Conservation (phyloP, 169 alveolate species). For the Cystoisospora suis region DNA sequence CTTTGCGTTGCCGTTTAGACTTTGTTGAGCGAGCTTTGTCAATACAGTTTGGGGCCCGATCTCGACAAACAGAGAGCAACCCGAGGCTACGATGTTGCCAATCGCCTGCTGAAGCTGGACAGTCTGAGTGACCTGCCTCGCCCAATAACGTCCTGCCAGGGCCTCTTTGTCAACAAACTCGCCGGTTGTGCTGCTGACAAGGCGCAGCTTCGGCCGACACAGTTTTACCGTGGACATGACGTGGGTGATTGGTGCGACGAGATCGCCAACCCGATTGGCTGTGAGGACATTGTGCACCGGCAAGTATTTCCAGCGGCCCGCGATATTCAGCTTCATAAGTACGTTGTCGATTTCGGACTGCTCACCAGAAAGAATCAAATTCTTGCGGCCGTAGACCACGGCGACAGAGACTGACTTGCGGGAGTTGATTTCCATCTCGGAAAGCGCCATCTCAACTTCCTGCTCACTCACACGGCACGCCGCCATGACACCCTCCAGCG, state of each 20-base stretch:
- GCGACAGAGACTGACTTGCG: constrained; percentile 62
- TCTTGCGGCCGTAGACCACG: constrained; percentile 69
- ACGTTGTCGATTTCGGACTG: constrained; percentile 71
- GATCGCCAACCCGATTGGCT: constrained; percentile 64
- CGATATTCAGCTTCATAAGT: constrained; percentile 64
- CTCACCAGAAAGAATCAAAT: constrained; percentile 70
- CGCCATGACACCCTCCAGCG: constrained; percentile 63
- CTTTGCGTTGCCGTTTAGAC: constrained; percentile 53
- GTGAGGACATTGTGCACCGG: constrained; percentile 51
- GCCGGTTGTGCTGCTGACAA: constrained; percentile 74
- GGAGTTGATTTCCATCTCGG: constrained; percentile 76
- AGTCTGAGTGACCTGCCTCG: constrained; percentile 58
- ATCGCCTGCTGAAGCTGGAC: constrained; percentile 60
- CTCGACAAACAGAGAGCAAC: constrained; percentile 65
- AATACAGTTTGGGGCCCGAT: constrained; percentile 56
- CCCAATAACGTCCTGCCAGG: constrained; percentile 62
- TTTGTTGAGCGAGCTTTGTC: constrained; percentile 66
- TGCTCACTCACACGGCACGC: constrained; percentile 71
- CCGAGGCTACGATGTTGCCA: constrained; percentile 59
- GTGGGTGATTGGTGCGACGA: constrained; percentile 68
- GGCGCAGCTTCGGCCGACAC: constrained; percentile 65
- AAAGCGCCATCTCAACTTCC: constrained; percentile 78
- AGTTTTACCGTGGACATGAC: constrained; percentile 67
- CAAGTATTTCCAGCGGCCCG: constrained; percentile 64
- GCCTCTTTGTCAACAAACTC: constrained; percentile 63